A percentile compares a stretch with the other conserved stretches of the same genome.
These are phyloP conservation scores for Yarrowia osloensis DNA, from an alignment of 805 yeast genomes.

Conservation along the genomic window DNA sequence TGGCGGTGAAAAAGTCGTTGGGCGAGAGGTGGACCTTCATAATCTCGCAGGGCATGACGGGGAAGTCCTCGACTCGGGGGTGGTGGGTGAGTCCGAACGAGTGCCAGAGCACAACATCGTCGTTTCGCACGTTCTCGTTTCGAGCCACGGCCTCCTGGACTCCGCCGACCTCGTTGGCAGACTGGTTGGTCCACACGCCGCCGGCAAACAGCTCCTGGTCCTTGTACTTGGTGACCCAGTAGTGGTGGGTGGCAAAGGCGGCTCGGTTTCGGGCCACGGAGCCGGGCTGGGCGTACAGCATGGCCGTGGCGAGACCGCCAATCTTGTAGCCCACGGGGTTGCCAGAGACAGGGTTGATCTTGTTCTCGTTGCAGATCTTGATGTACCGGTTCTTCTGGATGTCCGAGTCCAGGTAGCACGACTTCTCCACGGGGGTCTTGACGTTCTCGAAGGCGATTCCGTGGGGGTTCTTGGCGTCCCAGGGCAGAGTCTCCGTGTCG, in stretches of 20 bases:
- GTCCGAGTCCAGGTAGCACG: constrained; percentile 71
- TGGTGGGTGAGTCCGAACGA: constrained; percentile 80
- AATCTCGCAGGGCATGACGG: constrained; percentile 85
- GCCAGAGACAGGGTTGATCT: constrained; percentile 66
- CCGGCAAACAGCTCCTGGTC: constrained; percentile 77
- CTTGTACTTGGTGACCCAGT: constrained; percentile 78
- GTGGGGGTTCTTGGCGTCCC: constrained; percentile 59
- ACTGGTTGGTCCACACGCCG: constrained; percentile 85
- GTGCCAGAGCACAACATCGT: constrained; percentile 78
- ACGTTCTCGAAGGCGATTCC: constrained; percentile 69
- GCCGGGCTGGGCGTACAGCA: constrained; percentile 67
- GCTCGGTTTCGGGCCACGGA: constrained; percentile 75
- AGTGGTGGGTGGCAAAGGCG: constrained; percentile 69
- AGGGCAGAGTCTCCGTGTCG: constrained; percentile 64
- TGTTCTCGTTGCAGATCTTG: constrained; percentile 74
- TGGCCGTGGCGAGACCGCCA: constrained; percentile 74
- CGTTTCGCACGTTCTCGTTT: constrained; percentile 66
- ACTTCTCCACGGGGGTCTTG: constrained; percentile 65
- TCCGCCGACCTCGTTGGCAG: constrained; percentile 67
- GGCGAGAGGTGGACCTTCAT: constrained; percentile 69
- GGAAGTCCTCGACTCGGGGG: constrained; percentile 84
- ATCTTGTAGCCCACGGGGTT: constrained; percentile 79
- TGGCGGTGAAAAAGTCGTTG: constrained; percentile 70
- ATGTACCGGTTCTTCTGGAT: constrained; percentile 74
- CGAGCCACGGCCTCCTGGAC: constrained; percentile 67